phyloP scores from a whole-genome alignment of 2,329 filamentous ascomycete species.

The Gnomoniopsis smithogilvyi region DNA sequence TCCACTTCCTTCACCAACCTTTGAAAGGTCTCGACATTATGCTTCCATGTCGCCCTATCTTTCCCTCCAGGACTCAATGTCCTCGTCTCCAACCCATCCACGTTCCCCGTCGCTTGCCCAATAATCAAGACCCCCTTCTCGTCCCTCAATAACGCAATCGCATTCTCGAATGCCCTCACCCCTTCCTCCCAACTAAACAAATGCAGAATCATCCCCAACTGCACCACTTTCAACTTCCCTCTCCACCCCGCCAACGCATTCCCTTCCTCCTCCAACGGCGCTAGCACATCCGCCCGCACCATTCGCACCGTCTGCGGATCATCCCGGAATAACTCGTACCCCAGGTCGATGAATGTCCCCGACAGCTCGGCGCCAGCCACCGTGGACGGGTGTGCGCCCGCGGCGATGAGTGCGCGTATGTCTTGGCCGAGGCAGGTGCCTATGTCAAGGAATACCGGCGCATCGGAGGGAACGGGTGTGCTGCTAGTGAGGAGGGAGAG shows the following conservation, averaged over 20 bases:
- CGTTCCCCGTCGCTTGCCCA: slow-evolving; percentile 25
- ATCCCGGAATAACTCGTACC: slow-evolving; percentile 38
- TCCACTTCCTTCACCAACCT: slow-evolving; percentile 20
- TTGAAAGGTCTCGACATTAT: slow-evolving; percentile 29
- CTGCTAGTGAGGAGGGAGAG: slow-evolving; percentile 19
- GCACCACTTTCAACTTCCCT: slow-evolving; percentile 30
- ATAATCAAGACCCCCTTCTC: slow-evolving; percentile 29
- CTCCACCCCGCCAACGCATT: slow-evolving; percentile 25
- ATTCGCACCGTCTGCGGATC: slow-evolving; percentile 22
- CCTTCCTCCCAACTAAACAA: slow-evolving; percentile 35
- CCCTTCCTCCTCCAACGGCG: slow-evolving; percentile 24
- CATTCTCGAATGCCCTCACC: slow-evolving; percentile 24
- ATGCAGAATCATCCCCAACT: slow-evolving; percentile 37
- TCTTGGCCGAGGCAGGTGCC: slow-evolving; percentile 42
- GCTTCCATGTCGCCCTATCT: slow-evolving; percentile 26
- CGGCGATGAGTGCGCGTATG: slow-evolving; percentile 36
- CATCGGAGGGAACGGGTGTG: slow-evolving; percentile 15
- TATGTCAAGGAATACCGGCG: slow-evolving; percentile 36
- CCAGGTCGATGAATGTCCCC: slow-evolving; percentile 34
- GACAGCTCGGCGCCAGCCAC: slow-evolving; percentile 34
- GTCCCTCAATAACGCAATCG: slow-evolving; percentile 26
- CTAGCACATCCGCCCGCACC: slow-evolving; percentile 31
- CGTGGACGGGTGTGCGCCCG: slow-evolving; percentile 28
- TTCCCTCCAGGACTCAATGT: slow-evolving; percentile 5
- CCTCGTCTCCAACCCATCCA: slow-evolving; percentile 10